Base-by-base conservation (phyloP, 495 filamentous ascomycete genomes). In the Hypoxylon trugodes region DNA sequence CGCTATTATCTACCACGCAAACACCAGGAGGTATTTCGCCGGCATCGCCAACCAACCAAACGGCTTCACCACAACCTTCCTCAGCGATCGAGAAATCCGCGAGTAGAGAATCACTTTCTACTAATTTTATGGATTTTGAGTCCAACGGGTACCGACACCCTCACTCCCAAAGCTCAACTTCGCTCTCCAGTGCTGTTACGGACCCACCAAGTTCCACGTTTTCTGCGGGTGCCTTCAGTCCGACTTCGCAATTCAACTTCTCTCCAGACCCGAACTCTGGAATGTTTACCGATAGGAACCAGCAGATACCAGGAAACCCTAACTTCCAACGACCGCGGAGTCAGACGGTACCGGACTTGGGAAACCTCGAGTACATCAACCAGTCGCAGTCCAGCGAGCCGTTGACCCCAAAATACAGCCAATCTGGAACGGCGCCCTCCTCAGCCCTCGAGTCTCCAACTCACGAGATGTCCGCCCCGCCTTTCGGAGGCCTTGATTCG, bases 271-370 rank as follows among this genome's bases (percentile, higher is more conserved):
- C 89, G 1, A 88, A 86, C 43, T 79, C 81, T 2, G 89, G 86
- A 47, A 86, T 88, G 10, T 93, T 91, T 65, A 84, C 88, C 25
- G 82, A 88, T 28, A 81, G 84, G 15, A 86, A 87, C 58, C 88
- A n/a, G n/a, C n/a, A 89, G 48, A 54, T 72, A 4, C 59, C 69
- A 9, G 68, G 67, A 42, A 84, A 81, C 26, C 80, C 80, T 59
- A 81, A 81, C 52, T 88, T 87, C 66, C 85, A 90, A 61, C 85
- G 93, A 28, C 93, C 91, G 21, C 86, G 95, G 71, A 96, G 93
- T 74, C 93, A 96, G 74, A 98, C 95, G 0, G 95, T 97, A 50
- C 93, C 95, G 21, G 83, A 87, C 22, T 75, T 89, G 48, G 67
- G 64, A 19, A 90, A 95, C 65, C 82, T 90, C 4, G 86, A 85